Evolutionary conservation across 148 eudicot genomes (phyloP).

Genomic region (Oxyria digyna): DNA sequence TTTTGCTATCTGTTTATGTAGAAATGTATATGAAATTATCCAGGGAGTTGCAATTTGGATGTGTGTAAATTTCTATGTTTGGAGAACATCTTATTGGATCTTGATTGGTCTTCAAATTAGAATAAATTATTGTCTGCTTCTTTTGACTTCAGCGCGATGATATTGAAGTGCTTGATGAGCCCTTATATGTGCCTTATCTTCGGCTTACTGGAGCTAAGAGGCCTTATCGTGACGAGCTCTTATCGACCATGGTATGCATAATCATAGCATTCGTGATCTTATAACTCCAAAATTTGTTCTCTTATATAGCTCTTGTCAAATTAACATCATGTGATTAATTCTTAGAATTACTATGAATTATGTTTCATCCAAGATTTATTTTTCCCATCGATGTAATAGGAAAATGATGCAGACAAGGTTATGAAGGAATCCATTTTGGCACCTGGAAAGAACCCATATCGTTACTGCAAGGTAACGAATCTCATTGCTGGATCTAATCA

Average conservation of each 20-base stretch:
- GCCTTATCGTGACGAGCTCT: conserved; percentile 58
- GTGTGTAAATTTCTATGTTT: background rate
- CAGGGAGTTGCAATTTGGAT: background rate
- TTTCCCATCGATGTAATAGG: conserved; percentile 24
- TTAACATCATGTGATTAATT: too few relatives aligned
- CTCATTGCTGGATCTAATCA: background rate
- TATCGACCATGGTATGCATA: conserved; percentile 52
- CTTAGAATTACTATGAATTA: too few relatives aligned
- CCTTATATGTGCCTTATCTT: conserved; percentile 64
- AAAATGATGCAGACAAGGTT: conserved; percentile 67
- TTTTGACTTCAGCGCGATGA: conserved; percentile 61
- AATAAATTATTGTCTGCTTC: background rate
- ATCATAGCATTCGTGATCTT: too few relatives aligned
- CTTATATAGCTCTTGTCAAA: too few relatives aligned
- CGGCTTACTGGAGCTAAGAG: conserved; percentile 52
- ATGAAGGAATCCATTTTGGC: conserved; percentile 60
- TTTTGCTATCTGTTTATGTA: background rate
- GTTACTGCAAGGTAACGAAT: conserved; percentile 75
- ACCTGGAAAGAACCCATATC: conserved; percentile 63
- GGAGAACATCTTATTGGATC: background rate
- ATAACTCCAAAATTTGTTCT: too few relatives aligned
- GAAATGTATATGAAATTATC: background rate
- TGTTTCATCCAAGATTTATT: background rate
- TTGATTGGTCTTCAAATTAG: background rate
- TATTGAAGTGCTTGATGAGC: conserved; percentile 87